Percentiles rank a stretch among this genome's conserved stretches.
Evolutionary conservation across 164 flowering plant genomes (phyloP).

Genomic region (Umbellularia californica): DNA sequence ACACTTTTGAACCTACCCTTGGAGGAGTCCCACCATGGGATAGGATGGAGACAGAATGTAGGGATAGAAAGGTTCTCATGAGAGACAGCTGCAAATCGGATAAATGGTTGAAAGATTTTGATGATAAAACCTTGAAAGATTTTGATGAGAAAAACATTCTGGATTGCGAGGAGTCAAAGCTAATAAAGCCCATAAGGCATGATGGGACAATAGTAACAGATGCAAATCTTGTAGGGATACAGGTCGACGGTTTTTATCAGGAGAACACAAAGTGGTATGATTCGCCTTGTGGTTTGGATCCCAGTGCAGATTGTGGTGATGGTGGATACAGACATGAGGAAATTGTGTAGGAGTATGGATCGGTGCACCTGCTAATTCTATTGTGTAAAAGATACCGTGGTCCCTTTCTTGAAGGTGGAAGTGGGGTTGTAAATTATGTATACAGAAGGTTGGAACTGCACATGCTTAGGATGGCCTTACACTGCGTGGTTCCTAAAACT

Average conservation of each 20-base stretch:
- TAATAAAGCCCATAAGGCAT: conserved; percentile 76
- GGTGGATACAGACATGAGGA: conserved; percentile 70
- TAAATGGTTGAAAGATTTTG: conserved; percentile 79
- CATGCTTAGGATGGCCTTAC: conserved; percentile 30
- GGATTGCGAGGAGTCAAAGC: conserved; percentile 67
- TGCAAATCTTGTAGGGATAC: conserved; percentile 76
- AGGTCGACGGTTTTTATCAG: conserved; percentile 81
- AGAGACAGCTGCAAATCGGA: conserved; percentile 70
- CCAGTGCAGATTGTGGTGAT: conserved; percentile 72
- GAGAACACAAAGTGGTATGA: conserved; percentile 96
- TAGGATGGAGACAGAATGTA: conserved; percentile 61
- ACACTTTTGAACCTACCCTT: conserved; percentile 72
- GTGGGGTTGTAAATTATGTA: conserved; percentile 61
- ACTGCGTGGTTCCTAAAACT: conserved; percentile 37
- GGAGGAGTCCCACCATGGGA: conserved; percentile 84
- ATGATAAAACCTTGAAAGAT: conserved; percentile 65
- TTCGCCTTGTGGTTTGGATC: conserved; percentile 84
- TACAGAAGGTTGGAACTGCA: conserved; percentile 34
- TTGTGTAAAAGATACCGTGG: conserved; percentile 23
- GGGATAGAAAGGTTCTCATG: conserved; percentile 61
- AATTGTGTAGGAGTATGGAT: conserved; percentile 45
- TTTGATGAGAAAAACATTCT: conserved; percentile 86
- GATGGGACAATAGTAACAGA: conserved; percentile 64
- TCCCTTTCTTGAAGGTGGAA: conserved; percentile 28
- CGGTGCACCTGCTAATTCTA: conserved; percentile 27